A percentile compares a stretch with the other conserved stretches of the same genome.
Evolutionary conservation across 106 monocot species (phyloP).

Genomic region (Ottelia alismoides): DNA sequence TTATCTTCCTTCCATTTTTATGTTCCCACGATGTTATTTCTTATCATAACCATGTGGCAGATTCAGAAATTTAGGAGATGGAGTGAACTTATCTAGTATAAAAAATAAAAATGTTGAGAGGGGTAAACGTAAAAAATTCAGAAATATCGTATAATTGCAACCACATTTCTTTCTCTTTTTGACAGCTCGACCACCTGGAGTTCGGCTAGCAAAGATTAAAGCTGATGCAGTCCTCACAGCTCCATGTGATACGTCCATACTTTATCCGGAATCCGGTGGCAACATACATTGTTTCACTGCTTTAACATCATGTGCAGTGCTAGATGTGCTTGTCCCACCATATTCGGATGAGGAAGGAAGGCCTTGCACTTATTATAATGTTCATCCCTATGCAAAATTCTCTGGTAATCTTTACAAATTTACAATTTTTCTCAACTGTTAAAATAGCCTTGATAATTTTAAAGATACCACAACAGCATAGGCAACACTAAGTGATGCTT

Average conservation of each 20-base stretch:
- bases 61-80: too few relatives aligned
- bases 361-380: conserved; percentile 70
- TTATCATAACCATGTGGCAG: too few relatives aligned
- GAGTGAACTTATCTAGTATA: too few relatives aligned
- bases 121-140: too few relatives aligned
- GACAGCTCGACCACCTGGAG: conserved; percentile 13
- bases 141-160: too few relatives aligned
- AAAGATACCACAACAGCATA: too few relatives aligned
- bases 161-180: neutral
- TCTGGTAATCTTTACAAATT: too few relatives aligned
- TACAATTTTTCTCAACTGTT: too few relatives aligned
- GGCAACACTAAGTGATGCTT: too few relatives aligned
- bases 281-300: conserved; percentile 88
- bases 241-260: conserved; percentile 67
- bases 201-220: conserved; percentile 42
- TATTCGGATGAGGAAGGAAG: conserved; percentile 58
- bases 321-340: conserved; percentile 90
- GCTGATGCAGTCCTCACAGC: conserved; percentile 47
- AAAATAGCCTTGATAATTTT: too few relatives aligned
- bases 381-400: conserved; percentile 22
- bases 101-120: too few relatives aligned
- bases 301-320: conserved; percentile 52
- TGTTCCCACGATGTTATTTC: too few relatives aligned
- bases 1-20: neutral
- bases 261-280: conserved; percentile 73